Evolutionary conservation across 441 rosid genomes (phyloP), one percentile per base, ranked within the genome.

Genomic region (Cnidoscolus chayamansa): DNA sequence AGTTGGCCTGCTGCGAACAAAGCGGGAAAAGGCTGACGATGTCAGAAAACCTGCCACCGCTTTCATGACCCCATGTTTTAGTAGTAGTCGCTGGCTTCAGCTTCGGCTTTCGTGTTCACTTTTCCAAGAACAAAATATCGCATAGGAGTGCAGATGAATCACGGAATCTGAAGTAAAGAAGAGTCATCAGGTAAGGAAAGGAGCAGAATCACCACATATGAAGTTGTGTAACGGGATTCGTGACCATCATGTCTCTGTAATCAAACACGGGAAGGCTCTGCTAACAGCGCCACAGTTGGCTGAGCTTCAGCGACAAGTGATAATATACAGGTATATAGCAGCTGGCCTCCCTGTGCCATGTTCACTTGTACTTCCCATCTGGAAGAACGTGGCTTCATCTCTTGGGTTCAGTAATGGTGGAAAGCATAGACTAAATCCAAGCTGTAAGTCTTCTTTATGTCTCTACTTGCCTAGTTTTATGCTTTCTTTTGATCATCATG

Each of bases 231-330:
- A 79, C 0, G 88, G 83, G 79, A 74, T 77, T 68, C 76, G 78
- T 47, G 74, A 2, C 19, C 9, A 17, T 61, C 37, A 12, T 48
- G 49, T 31, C 4, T 25, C 48, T 43, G 70, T 30, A 70, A 67
- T 20, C 57, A 56, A 75, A 70, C 72, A 66, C 31, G 57, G 70
- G 66, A 70, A 80, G 57, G 32, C 69, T 10, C 71, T 57, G 71
- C 57, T 90, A 71, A 87, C 88, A 62, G 67, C 67, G 62, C 80
- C 79, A 11, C 97, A 91, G 81, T 67, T 83, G 74, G 62, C 74
- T n/a, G 91, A 91, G 82, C 85, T 88, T 76, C 82, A 81, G 58
- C 79, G 73, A 54, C 97, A 86, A 71, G 73, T 75, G 66, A 65
- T 85, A 73, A 82, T 88, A 70, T 88, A 74, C 75, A 78, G 80